These are phyloP conservation scores for Tolypocladium album DNA, from an alignment of 2,329 filamentous ascomycete species.

Conservation along the genomic window DNA sequence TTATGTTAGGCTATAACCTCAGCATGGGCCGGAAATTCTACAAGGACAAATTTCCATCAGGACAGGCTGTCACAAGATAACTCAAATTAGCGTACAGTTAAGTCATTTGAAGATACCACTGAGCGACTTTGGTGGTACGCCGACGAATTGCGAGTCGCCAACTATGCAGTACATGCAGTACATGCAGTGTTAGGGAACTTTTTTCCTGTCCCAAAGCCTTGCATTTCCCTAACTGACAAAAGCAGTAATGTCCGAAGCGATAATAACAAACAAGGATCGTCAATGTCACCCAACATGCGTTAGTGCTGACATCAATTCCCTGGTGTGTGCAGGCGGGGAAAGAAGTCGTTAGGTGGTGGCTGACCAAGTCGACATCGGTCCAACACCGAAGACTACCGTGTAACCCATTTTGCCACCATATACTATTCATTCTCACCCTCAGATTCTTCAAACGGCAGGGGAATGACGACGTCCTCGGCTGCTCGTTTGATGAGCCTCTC, in stretches of 20 bases:
- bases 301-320: not conserved
- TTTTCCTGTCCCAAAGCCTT: too few species aligned
- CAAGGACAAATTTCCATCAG: too few species aligned
- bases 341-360: not conserved
- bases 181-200: too few species aligned
- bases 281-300: not conserved
- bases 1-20: too few species aligned
- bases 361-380: not conserved
- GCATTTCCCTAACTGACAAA: not conserved
- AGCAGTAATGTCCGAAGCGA: not conserved
- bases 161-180: too few species aligned
- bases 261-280: not conserved
- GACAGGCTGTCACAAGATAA: too few species aligned
- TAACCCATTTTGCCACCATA: not conserved
- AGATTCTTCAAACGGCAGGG: not conserved
- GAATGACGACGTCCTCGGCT: not conserved
- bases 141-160: too few species aligned
- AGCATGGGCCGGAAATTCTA: too few species aligned
- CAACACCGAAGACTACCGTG: not conserved
- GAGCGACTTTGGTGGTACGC: too few species aligned
- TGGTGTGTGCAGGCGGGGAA: not conserved
- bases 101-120: too few species aligned
- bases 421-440: not conserved
- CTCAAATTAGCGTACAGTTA: too few species aligned
- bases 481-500: not conserved